phyloP scores from a whole-genome alignment of 805 yeast genomes.

The Candida corydali region DNA sequence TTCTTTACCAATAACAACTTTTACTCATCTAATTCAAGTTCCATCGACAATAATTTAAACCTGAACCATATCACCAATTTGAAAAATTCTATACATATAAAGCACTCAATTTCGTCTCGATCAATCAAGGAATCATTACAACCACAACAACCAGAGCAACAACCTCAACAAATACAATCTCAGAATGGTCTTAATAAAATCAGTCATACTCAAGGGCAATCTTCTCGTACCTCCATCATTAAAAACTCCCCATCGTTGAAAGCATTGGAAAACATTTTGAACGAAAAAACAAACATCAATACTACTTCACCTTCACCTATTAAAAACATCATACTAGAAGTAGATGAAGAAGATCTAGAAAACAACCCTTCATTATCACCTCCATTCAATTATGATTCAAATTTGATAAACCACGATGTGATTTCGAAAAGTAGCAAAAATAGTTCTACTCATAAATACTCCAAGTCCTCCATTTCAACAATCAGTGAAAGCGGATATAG shows the following conservation, averaged over 20 bases:
- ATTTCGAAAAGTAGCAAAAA: conserved; percentile 12
- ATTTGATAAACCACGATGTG: not conserved
- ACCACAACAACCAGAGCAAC: not conserved
- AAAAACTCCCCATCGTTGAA: conserved; percentile 37
- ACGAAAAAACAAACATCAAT: conserved; percentile 13
- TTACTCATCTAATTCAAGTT: conserved; percentile 23
- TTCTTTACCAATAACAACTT: conserved; percentile 29
- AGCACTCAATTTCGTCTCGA: conserved; percentile 21
- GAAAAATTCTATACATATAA: conserved; percentile 24
- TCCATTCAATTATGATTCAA: conserved; percentile 1
- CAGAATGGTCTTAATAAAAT: too few relatives aligned
- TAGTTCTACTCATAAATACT: conserved; percentile 2
- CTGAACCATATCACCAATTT: conserved; percentile 20
- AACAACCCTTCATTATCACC: not conserved
- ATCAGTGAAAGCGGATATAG: conserved; percentile 17
- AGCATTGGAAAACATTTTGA: conserved; percentile 34
- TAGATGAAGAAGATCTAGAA: conserved; percentile 11
- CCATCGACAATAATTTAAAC: conserved; percentile 14
- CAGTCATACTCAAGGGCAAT: not conserved
- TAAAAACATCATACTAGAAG: conserved; percentile 18
- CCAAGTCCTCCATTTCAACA: conserved; percentile 17
- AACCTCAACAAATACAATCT: conserved; percentile 6
- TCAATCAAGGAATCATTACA: conserved; percentile 18
- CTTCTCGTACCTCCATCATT: conserved; percentile 24
- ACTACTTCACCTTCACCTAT: conserved; percentile 2